Base-by-base conservation (phyloP, 2,329 filamentous ascomycete species). In the Ophiocordyceps sinensis region DNA sequence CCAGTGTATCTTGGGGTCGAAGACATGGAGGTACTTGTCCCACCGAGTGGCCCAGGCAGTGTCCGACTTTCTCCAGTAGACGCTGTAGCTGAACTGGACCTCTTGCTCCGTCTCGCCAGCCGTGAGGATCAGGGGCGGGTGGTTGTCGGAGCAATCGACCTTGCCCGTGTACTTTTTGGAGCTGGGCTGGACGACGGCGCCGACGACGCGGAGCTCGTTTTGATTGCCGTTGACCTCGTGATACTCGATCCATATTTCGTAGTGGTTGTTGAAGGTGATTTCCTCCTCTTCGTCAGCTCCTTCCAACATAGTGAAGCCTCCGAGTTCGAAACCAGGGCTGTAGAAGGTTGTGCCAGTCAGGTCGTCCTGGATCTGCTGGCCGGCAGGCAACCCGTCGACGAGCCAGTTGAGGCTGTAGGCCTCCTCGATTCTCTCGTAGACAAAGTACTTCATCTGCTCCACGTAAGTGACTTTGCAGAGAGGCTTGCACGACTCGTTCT, bases 21-120 rank as follows among this genome's bases (percentile, higher is more conserved):
- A 93, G 28, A 98, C 89, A 55, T 96, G 89, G 30, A 98, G 73
- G 58, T 96, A 96, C 64, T 94, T 96, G 70, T 98, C 91, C 91
- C 91, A 98, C 48, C 91, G 77, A 12, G 91, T 98, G 26, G 91
- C 91, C 81, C 94, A 98, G 1, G 83, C 85, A 1, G 88, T 96
- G 1, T 72, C 57, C 1, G 87, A 95, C 49, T 79, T 76, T 43
- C 73, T 75, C 91, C 91, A 98, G 62, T 81, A 83, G 13, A 96
- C 85, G 49, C 83, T 86, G 66, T 98, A 98, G 5, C 87, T 94
- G 67, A 85, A 98, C 3, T 78, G 75, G 19, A 95, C 85, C 17
- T 72, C 53, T 38, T 64, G 17, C 73, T 86, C 42, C 13, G 59
- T 55, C 15, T 59, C 56, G 21, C 74, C 70, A 3, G 68, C 77